Conservation (phyloP, 257 asterid species). For the Agastache rugosa region DNA sequence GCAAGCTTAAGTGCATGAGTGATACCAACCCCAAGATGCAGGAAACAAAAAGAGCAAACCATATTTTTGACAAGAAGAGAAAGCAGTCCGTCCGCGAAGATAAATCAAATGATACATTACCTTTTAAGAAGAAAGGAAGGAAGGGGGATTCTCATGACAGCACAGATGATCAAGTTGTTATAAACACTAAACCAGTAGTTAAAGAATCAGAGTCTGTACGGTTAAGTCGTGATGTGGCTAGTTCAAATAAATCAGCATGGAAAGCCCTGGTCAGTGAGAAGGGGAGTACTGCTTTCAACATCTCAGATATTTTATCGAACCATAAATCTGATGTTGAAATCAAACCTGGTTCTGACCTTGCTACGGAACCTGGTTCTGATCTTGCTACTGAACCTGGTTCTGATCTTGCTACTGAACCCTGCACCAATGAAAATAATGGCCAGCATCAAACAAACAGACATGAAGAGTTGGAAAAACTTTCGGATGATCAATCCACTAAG, state of each 20-base stretch:
- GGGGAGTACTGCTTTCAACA: constrained; percentile 47
- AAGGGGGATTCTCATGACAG: constrained; percentile 14
- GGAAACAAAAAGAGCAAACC: constrained; percentile 40
- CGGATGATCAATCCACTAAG: constrained; percentile 40
- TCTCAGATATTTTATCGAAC: constrained; percentile 51
- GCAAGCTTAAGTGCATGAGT: constrained; percentile 37
- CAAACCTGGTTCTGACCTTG: constrained; percentile 35
- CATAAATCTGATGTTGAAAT: constrained; percentile 41
- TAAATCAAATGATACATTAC: constrained; percentile 17
- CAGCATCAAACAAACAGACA: constrained; percentile 29
- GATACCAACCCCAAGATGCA: constrained; percentile 31
- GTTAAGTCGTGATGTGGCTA: constrained; percentile 34
- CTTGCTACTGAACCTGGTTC: constrained; percentile 28
- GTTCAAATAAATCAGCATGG: constrained; percentile 51
- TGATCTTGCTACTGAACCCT: constrained; percentile 32
- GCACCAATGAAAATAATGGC: constrained; percentile 29
- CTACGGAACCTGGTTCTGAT: constrained; percentile 35
- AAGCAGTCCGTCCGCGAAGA: constrained; percentile 48
- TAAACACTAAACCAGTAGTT: constrained; percentile 32
- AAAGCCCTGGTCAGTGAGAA: constrained; percentile 47
- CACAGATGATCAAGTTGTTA: constrained; percentile 22
- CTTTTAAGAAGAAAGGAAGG: constrained; percentile 39
- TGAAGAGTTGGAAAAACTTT: constrained; percentile 35
- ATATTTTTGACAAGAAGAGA: constrained; percentile 52
- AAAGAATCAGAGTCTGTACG: constrained; percentile 36